These are phyloP conservation scores for Akanthomyces lecanii DNA, from an alignment of 2,329 filamentous ascomycete species.

Conservation along the genomic window DNA sequence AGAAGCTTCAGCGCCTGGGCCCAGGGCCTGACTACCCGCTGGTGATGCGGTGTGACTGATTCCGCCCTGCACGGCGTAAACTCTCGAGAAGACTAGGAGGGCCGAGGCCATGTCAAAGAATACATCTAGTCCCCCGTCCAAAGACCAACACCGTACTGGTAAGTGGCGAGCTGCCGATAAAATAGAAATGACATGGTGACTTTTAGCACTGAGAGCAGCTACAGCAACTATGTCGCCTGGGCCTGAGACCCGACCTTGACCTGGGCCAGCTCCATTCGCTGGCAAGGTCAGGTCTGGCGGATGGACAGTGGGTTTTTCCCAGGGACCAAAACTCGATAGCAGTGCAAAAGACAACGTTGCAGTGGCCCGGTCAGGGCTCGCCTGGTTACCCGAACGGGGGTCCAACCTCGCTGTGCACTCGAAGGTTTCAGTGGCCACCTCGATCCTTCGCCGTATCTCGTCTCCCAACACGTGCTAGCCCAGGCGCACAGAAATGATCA, in stretches of 20 bases:
- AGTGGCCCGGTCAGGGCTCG: neutral
- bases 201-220: too few species aligned
- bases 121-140: too few species aligned
- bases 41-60: neutral
- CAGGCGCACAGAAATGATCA: neutral
- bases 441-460: neutral
- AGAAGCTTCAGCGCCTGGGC: too few species aligned
- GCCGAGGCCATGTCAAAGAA: too few species aligned
- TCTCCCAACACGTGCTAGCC: neutral
- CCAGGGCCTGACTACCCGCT: neutral
- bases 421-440: neutral
- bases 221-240: too few species aligned
- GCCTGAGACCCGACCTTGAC: neutral
- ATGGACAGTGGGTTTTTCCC: too few species aligned
- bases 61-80: neutral
- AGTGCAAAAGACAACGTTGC: neutral
- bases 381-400: too few species aligned
- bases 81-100: neutral
- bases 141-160: too few species aligned
- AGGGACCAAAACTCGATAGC: neutral
- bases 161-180: too few species aligned
- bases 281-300: too few species aligned
- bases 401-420: neutral
- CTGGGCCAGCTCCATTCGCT: neutral
- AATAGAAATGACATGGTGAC: too few species aligned